Base-by-base conservation (phyloP, 2,329 filamentous ascomycete species). In the Parafenestella ontariensis region DNA sequence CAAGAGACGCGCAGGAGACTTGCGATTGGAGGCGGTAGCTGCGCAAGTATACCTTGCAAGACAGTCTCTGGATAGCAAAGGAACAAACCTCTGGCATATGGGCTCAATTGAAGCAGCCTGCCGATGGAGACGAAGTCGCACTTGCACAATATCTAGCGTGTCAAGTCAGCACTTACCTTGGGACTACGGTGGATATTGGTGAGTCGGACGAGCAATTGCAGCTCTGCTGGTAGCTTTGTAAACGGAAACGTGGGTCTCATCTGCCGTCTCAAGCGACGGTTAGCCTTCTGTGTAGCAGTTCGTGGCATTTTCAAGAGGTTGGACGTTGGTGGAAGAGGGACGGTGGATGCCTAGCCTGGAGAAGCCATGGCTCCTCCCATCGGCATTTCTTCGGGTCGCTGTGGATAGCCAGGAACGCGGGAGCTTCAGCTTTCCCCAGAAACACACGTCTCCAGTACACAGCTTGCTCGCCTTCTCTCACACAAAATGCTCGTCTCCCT, bases 401-500 rank as follows among this genome's bases (percentile, higher is more conserved):
- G 11, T 18, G 11, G 24, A 29, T 43, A 43, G 41, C 21, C 41
- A 43, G 41, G 41, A 29, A 43, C 41, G 41, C 20, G 15, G 24
- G 41, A 43, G 41, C 41, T 40, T 43, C 41, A 29, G 41, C 41
- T 43, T 28, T 20, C 11, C 26, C 21, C 23, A 43, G 24, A 17
- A 24, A 29, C 41, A 29, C n/a, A 43, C 41, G 24, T 43, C 17
- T 28, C 24, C 41, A 5, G 11, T 23, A 23, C 23, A 3, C 23
- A 29, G 13, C 24, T 21, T 11, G 10, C 10, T 23, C 37, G 24
- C 24, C 10, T 8, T n/a, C n/a, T 13, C 15, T 2, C n/a, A 17
- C 56, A 26, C 66, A 84, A 75, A 46, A 98, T 99, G 95, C 85
- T 98, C 73, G 91, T 99, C 79, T 98, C 95, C 65, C 85, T 99